Base-by-base conservation (phyloP, 78 protist species). In the Chrysochromulina tobinii region DNA sequence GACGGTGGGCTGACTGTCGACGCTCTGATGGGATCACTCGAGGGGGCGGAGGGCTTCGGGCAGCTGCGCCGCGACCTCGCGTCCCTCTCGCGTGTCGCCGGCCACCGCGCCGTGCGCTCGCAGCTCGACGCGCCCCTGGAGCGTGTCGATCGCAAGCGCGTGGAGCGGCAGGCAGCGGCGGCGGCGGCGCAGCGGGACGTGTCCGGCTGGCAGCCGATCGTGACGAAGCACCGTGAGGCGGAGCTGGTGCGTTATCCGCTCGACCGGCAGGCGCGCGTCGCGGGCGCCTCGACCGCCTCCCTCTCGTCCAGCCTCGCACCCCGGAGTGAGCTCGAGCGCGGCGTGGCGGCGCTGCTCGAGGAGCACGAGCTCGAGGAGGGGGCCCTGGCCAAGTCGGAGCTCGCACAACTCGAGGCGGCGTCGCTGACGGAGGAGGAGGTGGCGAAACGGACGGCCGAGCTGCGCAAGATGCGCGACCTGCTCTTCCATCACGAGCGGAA, bases 401-500 rank as follows among this genome's bases (percentile, higher is more conserved):
- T 2, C 50, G 48, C 8, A 0, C 21, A 12, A 55, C 81, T 48
- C 23, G 55, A 4, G 25, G 25, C 55, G 21, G 7, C 3, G 25
- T 3, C 57, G 12, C 14, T 73, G 25, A 11, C 81, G 57, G 14
- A 53, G 2, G 81, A 1, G 15, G 50, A 38, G 84, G 84, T n/a
- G 84, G 9, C 3, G 17, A 6, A 54, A 64, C 87, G 87, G 18
- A 3, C 54, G 64, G 87, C 87, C 20, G 87, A 79, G 87, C 38
- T 79, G 87, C 48, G n/a, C 50, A 53, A 54, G 64, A 51, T 54
- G 87, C 87, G 87, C 87, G 87, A 79, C 21, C 48, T 79, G 50
- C 87, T 79, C 64, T 79, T 79, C 51, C 20, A 54, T 50, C 87
- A 79, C 87, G 87, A 79, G 87, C 25, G 2, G 23, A 54, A 79